These are phyloP conservation scores for Trypanosoma rangeli DNA, from an alignment of 208 protist species.

Conservation along the genomic window DNA sequence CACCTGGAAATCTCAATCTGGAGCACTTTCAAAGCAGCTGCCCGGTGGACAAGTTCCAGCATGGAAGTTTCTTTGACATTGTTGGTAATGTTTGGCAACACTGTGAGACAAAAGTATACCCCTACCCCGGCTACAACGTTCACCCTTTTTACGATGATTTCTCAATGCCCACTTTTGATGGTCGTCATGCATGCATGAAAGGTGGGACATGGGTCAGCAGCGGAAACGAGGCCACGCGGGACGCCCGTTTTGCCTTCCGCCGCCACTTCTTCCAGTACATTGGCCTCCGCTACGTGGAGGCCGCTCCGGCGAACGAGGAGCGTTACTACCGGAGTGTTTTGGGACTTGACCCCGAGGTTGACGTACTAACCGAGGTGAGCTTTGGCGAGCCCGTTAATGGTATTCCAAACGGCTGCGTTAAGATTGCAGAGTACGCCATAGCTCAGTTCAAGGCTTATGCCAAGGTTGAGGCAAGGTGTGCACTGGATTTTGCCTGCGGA, in stretches of 20 bases:
- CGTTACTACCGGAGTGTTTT: slow-evolving; percentile 30
- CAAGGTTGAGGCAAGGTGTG: slow-evolving; percentile 40
- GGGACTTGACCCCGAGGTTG: slow-evolving; percentile 82
- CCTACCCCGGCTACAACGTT: slow-evolving; percentile 90
- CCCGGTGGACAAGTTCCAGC: slow-evolving; percentile 80
- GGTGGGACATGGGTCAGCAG: slow-evolving; percentile 94
- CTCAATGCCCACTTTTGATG: slow-evolving; percentile 96
- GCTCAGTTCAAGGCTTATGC: slow-evolving; percentile 55
- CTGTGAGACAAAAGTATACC: slow-evolving; percentile 88
- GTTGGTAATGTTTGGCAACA: slow-evolving; percentile 97
- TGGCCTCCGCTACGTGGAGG: slow-evolving; percentile 91
- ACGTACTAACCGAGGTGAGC: slow-evolving; percentile 67
- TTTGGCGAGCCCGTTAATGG: slow-evolving; percentile 67
- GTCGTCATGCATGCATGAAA: slow-evolving; percentile 94
- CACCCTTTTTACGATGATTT: slow-evolving; percentile 97
- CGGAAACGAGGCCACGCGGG: slow-evolving; percentile 93
- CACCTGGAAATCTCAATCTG: slow-evolving; percentile 88
- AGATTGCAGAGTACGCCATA: slow-evolving; percentile 62
- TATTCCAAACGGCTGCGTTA: slow-evolving; percentile 66
- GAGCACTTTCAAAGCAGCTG: slow-evolving; percentile 84
- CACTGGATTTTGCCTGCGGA: slow-evolving; percentile 85
- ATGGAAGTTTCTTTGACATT: slow-evolving; percentile 90
- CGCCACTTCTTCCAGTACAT: slow-evolving; percentile 97
- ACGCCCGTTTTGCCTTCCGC: slow-evolving; percentile 94
- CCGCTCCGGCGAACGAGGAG: slow-evolving; percentile 38